phyloP scores from a whole-genome alignment of 805 yeast genomes.

The Yamadazyma sp. region DNA sequence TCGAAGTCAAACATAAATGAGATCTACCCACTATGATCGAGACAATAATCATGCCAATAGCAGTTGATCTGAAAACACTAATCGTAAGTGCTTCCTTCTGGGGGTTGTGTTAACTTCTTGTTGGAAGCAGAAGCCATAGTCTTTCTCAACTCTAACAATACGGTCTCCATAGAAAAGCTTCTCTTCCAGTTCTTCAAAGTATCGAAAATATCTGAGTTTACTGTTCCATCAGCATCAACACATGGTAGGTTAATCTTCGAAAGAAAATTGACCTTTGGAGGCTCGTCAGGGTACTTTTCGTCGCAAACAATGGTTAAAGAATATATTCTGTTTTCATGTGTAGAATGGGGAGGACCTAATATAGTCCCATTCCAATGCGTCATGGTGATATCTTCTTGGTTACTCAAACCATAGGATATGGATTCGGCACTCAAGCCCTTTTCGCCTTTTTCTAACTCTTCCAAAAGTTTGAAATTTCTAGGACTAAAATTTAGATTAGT shows the following conservation, averaged over 20 bases:
- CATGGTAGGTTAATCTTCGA: slow-evolving; percentile 90
- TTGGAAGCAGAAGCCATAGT: slow-evolving; percentile 79
- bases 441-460: slow-evolving; percentile 97
- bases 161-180: slow-evolving; percentile 89
- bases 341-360: slow-evolving; percentile 89
- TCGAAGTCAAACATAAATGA: no score
- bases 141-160: slow-evolving; percentile 82
- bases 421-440: slow-evolving; percentile 97
- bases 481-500: slow-evolving; percentile 51
- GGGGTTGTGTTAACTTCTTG: slow-evolving; percentile 85
- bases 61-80: no score
- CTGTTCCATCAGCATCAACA: slow-evolving; percentile 68
- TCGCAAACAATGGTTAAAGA: slow-evolving; percentile 81
- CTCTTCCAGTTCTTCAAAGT: slow-evolving; percentile 84
- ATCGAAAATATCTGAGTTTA: slow-evolving; percentile 48
- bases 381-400: slow-evolving; percentile 89
- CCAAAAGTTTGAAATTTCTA: slow-evolving; percentile 89
- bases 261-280: slow-evolving; percentile 79
- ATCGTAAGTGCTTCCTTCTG: slow-evolving; percentile 74
- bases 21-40: no score
- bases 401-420: slow-evolving; percentile 90
- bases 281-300: slow-evolving; percentile 78
- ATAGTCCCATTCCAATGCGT: slow-evolving; percentile 98
- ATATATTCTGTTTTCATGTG: slow-evolving; percentile 92
- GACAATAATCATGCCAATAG: no score